Percentiles rank a stretch among this genome's conserved stretches.
Conservation (phyloP, 192 early-diverging fungal species). For the Coemansia biformis region DNA sequence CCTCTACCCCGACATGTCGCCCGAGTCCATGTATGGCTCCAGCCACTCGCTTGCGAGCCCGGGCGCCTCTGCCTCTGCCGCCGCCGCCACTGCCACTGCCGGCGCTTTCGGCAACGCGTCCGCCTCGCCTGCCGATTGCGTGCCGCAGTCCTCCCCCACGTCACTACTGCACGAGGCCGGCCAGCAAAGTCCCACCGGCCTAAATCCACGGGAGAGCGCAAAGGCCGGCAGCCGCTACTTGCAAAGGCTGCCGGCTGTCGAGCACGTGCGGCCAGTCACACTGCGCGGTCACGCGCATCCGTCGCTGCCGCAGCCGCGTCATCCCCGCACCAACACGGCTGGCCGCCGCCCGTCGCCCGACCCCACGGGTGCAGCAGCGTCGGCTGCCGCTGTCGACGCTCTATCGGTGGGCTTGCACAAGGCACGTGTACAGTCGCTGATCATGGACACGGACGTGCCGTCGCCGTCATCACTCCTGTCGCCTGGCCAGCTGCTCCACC, state of each 20-base stretch:
- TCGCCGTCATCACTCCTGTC: slow-evolving; percentile 2
- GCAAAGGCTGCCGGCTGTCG: too few relatives aligned
- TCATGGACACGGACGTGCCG: slow-evolving; percentile 16
- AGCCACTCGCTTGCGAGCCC: slow-evolving; percentile 25
- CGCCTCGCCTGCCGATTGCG: not conserved
- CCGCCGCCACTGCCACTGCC: not conserved
- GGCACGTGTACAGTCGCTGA: slow-evolving; percentile 46
- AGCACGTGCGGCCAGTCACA: slow-evolving; percentile 1
- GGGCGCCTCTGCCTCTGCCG: not conserved
- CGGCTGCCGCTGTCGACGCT: slow-evolving; percentile 16
- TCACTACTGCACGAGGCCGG: not conserved
- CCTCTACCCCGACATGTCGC: slow-evolving; percentile 77
- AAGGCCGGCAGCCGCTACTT: too few relatives aligned
- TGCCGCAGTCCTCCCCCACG: slow-evolving; percentile 6
- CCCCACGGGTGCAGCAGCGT: not conserved
- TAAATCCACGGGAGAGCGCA: not conserved
- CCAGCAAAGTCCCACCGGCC: not conserved
- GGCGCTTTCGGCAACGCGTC: too few relatives aligned
- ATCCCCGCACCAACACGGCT: too few relatives aligned
- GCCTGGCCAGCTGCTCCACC: not conserved
- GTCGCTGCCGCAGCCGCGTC: not conserved
- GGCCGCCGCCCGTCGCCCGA: slow-evolving; percentile 8
- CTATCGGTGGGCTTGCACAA: slow-evolving; percentile 35
- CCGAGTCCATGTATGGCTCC: slow-evolving; percentile 49
- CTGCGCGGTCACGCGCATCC: slow-evolving; percentile 9